Percentiles rank a stretch among this genome's conserved stretches.
These are phyloP conservation scores for Penicillium lagena DNA, from an alignment of 495 filamentous ascomycete species.

Conservation along the genomic window DNA sequence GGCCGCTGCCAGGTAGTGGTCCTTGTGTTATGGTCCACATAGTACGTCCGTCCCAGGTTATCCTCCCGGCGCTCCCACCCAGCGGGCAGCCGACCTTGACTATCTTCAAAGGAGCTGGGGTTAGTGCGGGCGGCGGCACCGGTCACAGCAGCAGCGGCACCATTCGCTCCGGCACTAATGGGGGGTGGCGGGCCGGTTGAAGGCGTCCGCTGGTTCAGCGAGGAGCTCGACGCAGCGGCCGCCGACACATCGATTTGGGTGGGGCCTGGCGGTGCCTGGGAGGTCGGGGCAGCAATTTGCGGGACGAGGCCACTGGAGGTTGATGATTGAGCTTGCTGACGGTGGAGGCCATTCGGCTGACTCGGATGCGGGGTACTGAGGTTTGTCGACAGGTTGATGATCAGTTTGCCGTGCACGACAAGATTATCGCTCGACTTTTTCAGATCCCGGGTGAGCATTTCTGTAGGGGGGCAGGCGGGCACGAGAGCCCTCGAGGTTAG, in stretches of 20 bases:
- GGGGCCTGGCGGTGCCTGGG: slow-evolving; percentile 25
- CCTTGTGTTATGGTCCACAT: slow-evolving; percentile 96
- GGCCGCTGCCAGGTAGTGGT: slow-evolving; percentile 95
- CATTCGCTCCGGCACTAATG: slow-evolving; percentile 16
- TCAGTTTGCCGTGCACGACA: slow-evolving; percentile 94
- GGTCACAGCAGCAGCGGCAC: slow-evolving; percentile 36
- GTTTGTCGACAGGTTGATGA: slow-evolving; percentile 91
- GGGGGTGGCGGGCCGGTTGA: slow-evolving; percentile 29
- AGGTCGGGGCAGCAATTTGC: slow-evolving; percentile 23
- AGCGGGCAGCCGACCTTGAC: slow-evolving; percentile 81
- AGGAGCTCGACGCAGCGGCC: slow-evolving; percentile 27
- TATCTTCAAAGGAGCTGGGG: slow-evolving; percentile 91
- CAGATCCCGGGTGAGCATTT: slow-evolving; percentile 97
- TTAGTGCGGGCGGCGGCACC: slow-evolving; percentile 41
- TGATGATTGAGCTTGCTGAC: slow-evolving; percentile 31
- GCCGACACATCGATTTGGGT: slow-evolving; percentile 23
- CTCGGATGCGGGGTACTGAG: slow-evolving; percentile 51
- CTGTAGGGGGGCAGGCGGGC: slow-evolving; percentile 22
- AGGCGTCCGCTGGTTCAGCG: slow-evolving; percentile 35
- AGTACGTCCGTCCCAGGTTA: slow-evolving; percentile 95
- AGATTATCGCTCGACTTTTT: slow-evolving; percentile 98
- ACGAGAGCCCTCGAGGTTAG: slow-evolving; percentile 8
- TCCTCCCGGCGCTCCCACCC: slow-evolving; percentile 97
- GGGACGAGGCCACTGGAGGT: slow-evolving; percentile 37
- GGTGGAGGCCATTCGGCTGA: slow-evolving; percentile 31